phyloP scores from a whole-genome alignment of 2,329 filamentous ascomycete species.

The Aspergillus sp. region DNA sequence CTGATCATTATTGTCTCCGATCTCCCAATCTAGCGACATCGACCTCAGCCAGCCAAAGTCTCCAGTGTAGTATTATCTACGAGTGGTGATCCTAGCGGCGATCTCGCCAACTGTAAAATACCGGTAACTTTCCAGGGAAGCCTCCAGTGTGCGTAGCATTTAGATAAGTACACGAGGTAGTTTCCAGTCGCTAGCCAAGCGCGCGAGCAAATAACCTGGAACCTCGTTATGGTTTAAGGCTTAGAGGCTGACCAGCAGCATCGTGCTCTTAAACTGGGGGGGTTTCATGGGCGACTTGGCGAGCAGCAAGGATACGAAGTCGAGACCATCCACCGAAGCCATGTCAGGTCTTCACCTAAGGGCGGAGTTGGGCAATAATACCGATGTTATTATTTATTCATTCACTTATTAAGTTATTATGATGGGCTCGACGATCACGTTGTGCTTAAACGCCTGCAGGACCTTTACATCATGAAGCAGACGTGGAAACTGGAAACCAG shows the following conservation, averaged over 20 bases:
- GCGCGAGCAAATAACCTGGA: no score
- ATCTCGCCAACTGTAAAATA: constrained; percentile 23
- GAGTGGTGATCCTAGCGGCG: constrained; percentile 32
- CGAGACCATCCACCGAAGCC: constrained; percentile 7
- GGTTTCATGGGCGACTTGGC: background rate
- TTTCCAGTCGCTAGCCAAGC: no score
- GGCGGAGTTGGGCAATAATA: background rate
- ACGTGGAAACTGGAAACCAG: background rate
- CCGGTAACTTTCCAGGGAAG: constrained; percentile 7
- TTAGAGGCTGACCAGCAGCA: background rate
- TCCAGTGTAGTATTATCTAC: constrained; percentile 12
- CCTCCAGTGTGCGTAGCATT: background rate
- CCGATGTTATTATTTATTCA: background rate
- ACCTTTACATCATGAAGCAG: background rate
- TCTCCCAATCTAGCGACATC: background rate
- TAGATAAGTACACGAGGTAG: no score
- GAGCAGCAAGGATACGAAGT: constrained; percentile 17
- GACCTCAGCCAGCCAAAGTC: constrained; percentile 2
- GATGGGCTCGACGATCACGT: background rate
- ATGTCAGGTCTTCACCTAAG: background rate
- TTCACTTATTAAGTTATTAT: background rate
- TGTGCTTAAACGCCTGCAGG: background rate
- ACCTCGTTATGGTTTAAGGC: background rate
- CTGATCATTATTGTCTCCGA: background rate
- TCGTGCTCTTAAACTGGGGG: constrained; percentile 4